These are phyloP conservation scores for Actinomortierella ambigua DNA, from an alignment of 371 early-diverging fungal genomes.

Conservation along the genomic window DNA sequence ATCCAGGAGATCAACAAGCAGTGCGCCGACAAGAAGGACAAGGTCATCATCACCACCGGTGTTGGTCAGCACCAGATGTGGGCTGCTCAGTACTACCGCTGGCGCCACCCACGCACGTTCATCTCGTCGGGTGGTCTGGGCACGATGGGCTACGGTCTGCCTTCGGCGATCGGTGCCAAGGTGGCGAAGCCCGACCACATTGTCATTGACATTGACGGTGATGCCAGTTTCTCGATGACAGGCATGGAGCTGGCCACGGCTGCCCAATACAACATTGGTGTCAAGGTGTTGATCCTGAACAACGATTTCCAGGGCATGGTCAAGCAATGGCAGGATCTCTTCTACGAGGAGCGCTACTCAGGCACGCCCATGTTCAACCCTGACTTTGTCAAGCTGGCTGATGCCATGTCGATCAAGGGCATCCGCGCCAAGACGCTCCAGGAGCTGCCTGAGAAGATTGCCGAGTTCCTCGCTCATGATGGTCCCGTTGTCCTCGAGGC, in stretches of 20 bases:
- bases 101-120: conserved; percentile 88
- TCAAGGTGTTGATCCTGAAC: conserved; percentile 94
- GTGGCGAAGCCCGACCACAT: conserved; percentile 90
- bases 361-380: conserved; percentile 95
- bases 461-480: conserved; percentile 83
- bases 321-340: conserved; percentile 98
- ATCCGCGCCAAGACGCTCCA: conserved; percentile 81
- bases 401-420: conserved; percentile 91
- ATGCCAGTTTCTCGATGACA: conserved; percentile 97
- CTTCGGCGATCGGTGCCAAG: conserved; percentile 96
- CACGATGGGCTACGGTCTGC: conserved; percentile 97
- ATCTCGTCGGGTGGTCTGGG: conserved; percentile 97
- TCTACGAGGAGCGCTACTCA: conserved; percentile 94
- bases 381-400: conserved; percentile 97
- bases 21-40: conserved; percentile 81
- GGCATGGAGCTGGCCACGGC: conserved; percentile 97
- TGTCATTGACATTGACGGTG: conserved; percentile 97
- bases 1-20: conserved; percentile 90
- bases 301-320: conserved; percentile 99
- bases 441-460: conserved; percentile 88
- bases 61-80: conserved; percentile 99
- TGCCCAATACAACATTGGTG: conserved; percentile 93
- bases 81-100: conserved; percentile 87
- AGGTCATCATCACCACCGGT: conserved; percentile 93
- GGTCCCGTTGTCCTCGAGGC: conserved; percentile 94